These are phyloP conservation scores for Plasmopara muralis DNA, from an alignment of 352 stramenopile species.

Conservation along the genomic window DNA sequence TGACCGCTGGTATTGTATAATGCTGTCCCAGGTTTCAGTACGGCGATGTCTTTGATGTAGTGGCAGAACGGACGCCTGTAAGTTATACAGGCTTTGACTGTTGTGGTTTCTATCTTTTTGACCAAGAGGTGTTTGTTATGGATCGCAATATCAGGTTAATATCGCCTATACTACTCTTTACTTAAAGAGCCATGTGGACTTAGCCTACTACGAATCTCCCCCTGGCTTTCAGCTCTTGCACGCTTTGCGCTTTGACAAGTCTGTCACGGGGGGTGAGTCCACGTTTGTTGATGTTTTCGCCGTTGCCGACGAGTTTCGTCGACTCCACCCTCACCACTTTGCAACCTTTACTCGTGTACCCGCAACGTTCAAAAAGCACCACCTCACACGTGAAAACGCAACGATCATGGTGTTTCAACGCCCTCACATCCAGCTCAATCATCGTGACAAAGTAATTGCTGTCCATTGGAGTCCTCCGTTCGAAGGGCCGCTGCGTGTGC, in stretches of 20 bases:
- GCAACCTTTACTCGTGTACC: constrained; percentile 75
- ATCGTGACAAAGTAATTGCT: constrained; percentile 75
- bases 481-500: constrained; percentile 87
- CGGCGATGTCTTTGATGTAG: constrained; percentile 79
- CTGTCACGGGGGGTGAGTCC: constrained; percentile 75
- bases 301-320: constrained; percentile 60
- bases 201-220: constrained; percentile 96
- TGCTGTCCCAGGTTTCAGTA: constrained; percentile 60
- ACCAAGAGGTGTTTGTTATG: neutral
- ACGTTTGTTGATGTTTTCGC: constrained; percentile 85
- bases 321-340: constrained; percentile 59
- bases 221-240: constrained; percentile 93
- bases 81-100: constrained; percentile 3
- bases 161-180: constrained; percentile 91
- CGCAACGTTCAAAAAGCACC: constrained; percentile 92
- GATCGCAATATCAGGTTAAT: constrained; percentile 67
- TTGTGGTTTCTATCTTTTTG: neutral
- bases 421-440: constrained; percentile 89
- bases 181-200: constrained; percentile 91
- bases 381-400: constrained; percentile 81
- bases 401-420: constrained; percentile 91
- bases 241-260: constrained; percentile 83
- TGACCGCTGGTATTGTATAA: neutral
- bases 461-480: constrained; percentile 94
- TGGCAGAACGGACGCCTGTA: constrained; percentile 76